phyloP scores from a whole-genome alignment of 371 early-diverging fungal species.

The Rhizopus delemar region DNA sequence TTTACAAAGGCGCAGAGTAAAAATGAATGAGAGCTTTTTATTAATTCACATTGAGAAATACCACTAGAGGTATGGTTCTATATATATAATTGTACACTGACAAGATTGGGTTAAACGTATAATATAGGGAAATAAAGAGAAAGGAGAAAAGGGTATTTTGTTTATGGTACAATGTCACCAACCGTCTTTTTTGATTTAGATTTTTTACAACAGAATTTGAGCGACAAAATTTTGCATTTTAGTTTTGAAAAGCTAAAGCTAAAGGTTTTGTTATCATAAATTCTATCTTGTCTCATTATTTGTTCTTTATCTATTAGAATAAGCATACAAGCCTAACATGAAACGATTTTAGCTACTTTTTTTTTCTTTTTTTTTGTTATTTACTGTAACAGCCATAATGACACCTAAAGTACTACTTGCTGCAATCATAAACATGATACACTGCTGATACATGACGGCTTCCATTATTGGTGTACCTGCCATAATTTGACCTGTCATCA shows the following conservation, averaged over 20 bases:
- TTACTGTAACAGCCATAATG: constrained; percentile 61
- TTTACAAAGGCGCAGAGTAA: too few relatives aligned
- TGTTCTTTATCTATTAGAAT: constrained; percentile 64
- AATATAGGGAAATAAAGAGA: too few relatives aligned
- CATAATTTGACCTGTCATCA: constrained; percentile 90
- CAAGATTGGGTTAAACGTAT: too few relatives aligned
- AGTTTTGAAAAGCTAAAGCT: background rate
- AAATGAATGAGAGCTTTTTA: too few relatives aligned
- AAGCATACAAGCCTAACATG: constrained; percentile 52
- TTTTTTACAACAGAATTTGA: background rate
- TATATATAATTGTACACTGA: too few relatives aligned
- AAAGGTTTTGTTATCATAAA: constrained; percentile 32
- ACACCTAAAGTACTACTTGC: constrained; percentile 70
- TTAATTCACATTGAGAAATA: too few relatives aligned
- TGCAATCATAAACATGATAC: constrained; percentile 83
- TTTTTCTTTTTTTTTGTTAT: constrained; percentile 7
- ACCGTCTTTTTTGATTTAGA: background rate
- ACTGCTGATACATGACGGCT: constrained; percentile 82
- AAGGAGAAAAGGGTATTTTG: too few relatives aligned
- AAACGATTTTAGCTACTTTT: background rate
- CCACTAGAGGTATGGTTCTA: too few relatives aligned
- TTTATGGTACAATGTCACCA: background rate
- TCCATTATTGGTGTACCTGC: constrained; percentile 79
- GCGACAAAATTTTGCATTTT: background rate
- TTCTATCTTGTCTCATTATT: constrained; percentile 56